Evolutionary conservation across 2,329 filamentous ascomycete species (phyloP).

Genomic region (Gaeumannomyces tritici): DNA sequence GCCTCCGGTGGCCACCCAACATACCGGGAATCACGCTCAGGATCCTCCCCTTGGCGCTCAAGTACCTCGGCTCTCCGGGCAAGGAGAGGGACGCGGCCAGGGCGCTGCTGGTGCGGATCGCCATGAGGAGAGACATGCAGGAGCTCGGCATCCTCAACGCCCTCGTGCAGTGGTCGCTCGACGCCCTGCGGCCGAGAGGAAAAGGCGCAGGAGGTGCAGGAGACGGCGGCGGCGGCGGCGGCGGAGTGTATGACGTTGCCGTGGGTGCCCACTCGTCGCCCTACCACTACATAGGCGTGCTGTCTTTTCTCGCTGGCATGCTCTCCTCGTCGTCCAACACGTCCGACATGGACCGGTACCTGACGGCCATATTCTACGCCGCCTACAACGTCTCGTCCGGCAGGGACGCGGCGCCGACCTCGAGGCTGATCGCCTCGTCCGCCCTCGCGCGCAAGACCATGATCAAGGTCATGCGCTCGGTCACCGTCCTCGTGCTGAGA

Average conservation of each 20-base stretch:
- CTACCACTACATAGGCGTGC: constrained; percentile 68
- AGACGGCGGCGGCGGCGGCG: constrained; percentile 8
- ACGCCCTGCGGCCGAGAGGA: constrained; percentile 39
- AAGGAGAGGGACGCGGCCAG: constrained; percentile 90
- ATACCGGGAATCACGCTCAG: constrained; percentile 63
- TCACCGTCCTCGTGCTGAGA: constrained; percentile 57
- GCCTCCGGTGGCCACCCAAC: constrained; percentile 41
- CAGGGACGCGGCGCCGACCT: constrained; percentile 21
- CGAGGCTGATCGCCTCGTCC: constrained; percentile 51
- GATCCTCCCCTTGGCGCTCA: constrained; percentile 60
- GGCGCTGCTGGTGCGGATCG: constrained; percentile 67
- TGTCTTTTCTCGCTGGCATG: constrained; percentile 72
- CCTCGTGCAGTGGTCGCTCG: constrained; percentile 63
- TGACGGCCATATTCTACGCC: constrained; percentile 55
- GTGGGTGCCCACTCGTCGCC: constrained; percentile 32
- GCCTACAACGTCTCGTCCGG: constrained; percentile 49
- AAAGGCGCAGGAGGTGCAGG: not conserved
- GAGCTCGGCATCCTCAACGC: constrained; percentile 57
- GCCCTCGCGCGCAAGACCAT: constrained; percentile 73
- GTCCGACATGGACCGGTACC: constrained; percentile 60
- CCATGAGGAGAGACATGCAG: constrained; percentile 85
- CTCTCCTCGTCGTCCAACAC: constrained; percentile 60
- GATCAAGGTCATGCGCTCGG: constrained; percentile 75
- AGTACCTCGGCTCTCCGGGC: constrained; percentile 64
- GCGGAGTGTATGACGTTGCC: constrained; percentile 20